Evolutionary conservation across 371 early-diverging fungal species (phyloP).

Genomic region (Coemansia sp.): DNA sequence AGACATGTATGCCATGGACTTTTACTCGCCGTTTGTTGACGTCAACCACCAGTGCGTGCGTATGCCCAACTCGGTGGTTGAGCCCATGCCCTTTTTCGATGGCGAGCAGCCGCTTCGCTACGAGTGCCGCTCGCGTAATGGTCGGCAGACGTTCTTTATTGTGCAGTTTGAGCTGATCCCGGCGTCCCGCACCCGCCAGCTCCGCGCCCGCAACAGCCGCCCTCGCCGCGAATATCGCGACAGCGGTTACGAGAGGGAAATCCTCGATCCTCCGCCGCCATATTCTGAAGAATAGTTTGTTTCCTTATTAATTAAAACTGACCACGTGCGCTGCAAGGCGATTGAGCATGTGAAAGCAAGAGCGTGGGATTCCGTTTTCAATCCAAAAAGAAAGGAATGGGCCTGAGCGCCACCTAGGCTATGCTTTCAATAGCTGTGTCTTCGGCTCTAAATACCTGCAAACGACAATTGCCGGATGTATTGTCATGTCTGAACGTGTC

Average conservation of each 20-base stretch:
- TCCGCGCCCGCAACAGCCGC: conserved; percentile 26
- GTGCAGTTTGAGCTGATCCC: conserved; percentile 58
- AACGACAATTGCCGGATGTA: neutral
- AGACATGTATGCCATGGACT: conserved; percentile 67
- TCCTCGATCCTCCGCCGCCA: conserved; percentile 48
- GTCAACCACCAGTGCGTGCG: conserved; percentile 71
- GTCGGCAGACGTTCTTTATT: conserved; percentile 54
- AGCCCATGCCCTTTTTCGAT: conserved; percentile 56
- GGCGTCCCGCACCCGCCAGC: conserved; percentile 37
- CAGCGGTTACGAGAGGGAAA: conserved; percentile 48
- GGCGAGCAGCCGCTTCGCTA: conserved; percentile 67
- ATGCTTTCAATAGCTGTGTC: neutral
- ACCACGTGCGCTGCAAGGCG: neutral
- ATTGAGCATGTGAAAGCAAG: neutral
- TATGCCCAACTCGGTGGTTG: conserved; percentile 64
- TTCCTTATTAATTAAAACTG: neutral
- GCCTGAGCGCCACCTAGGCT: neutral
- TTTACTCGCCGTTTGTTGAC: conserved; percentile 71
- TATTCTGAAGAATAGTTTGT: conserved; percentile 31
- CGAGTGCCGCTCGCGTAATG: conserved; percentile 55
- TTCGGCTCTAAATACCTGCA: neutral
- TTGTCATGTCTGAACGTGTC: neutral
- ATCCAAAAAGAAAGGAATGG: neutral
- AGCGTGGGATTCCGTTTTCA: neutral
- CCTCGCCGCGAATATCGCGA: conserved; percentile 47